Base-by-base conservation (phyloP, 2,329 filamentous ascomycete species). In the Clarireedia sp. region DNA sequence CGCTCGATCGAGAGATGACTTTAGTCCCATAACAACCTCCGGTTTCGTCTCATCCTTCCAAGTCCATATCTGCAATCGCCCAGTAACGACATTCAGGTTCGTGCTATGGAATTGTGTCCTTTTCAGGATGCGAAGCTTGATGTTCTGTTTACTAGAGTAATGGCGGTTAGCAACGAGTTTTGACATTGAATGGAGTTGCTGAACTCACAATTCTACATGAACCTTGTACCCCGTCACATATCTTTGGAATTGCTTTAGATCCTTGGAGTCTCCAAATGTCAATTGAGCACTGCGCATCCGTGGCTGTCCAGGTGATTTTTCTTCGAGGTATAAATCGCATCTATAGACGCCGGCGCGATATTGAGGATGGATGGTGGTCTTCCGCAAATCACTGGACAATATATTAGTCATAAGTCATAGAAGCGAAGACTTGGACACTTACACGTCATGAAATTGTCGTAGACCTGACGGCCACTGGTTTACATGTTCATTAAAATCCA, bases 31-130 rank as follows among this genome's bases (percentile, higher is more conserved):
- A 10, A 17, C 37, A 36, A 26, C 19, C 14, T 54, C 37, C 5
- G 21, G 7, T 3, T 19, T 29, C 7, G 2, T 36, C 10, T 14
- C 17, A 2, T 23, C n/a, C 3, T 37, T 48, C 23, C 36, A 43
- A 4, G 43, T 26, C 52, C 45, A 54, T 14, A 54, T 43, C 16
- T 54, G 52, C 2, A 54, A 19, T 17, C 45, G 26, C 12, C 52
- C 52, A 16, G 24, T 44, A 16, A 49, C 43, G 3, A 16, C 5
- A 43, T 54, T 49, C 10, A 46, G 43, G 7, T 46, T 6, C 12
- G 16, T 49, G 37, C 36, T 43, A 3, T 23, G 2, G 1, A 17
- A 43, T 43, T 43, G 24, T 5, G 17, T 9, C 26, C 17, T 54
- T 14, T 19, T 40, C 14, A 43, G 45, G 2, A 19, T 49, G 1